Percentiles rank a stretch among this genome's conserved stretches.
Conservation (phyloP, 371 early-diverging fungal species). For the Aphelidium insulamus region DNA sequence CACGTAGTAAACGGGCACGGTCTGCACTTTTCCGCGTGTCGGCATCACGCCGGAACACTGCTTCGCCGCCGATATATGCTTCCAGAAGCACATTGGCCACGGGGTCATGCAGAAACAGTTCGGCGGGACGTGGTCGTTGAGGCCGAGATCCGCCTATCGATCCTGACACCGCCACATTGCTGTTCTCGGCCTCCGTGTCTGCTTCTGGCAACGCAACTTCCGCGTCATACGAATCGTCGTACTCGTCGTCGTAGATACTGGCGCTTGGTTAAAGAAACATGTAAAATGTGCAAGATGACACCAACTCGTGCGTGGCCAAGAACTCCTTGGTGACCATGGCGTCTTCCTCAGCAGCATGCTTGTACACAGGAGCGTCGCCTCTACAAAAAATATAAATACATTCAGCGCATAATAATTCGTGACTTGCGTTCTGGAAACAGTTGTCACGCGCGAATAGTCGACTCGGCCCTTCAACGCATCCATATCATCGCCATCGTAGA, state of each 20-base stretch:
- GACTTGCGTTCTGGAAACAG: no score
- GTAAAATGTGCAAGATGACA: no score
- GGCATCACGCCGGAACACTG: constrained; percentile 28
- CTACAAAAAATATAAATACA: no score
- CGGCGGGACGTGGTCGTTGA: neutral
- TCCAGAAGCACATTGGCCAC: constrained; percentile 27
- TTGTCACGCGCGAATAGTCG: no score
- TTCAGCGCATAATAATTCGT: no score
- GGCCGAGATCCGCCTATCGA: constrained; percentile 2
- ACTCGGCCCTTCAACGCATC: no score
- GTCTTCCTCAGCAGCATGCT: no score
- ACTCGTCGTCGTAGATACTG: constrained; percentile 57
- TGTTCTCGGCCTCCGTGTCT: constrained; percentile 25
- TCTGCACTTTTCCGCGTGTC: constrained; percentile 30
- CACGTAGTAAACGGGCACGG: constrained; percentile 27
- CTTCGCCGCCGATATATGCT: constrained; percentile 19
- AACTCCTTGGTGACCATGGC: no score
- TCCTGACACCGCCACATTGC: constrained; percentile 13
- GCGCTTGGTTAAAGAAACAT: constrained; percentile 30
- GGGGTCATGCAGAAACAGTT: constrained; percentile 20
- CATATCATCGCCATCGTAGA: no score
- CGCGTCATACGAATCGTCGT: constrained; percentile 77
- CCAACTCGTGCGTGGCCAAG: no score
- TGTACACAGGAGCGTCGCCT: no score
- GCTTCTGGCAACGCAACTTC: constrained; percentile 26